Evolutionary conservation across 331 rosid species (phyloP).

Genomic region (Erythrophleum ivorense): DNA sequence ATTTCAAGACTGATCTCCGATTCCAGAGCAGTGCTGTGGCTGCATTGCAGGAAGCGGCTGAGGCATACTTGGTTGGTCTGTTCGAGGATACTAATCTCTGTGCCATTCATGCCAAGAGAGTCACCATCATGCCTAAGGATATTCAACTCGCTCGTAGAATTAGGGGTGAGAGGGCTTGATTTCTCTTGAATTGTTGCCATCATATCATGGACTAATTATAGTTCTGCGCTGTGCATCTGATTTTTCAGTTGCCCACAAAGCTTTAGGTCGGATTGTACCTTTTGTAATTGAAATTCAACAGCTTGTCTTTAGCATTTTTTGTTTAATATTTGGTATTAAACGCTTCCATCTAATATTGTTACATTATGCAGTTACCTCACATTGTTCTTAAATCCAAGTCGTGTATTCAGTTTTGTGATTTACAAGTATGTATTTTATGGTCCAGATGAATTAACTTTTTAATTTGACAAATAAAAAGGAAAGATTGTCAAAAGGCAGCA

Average conservation of each 20-base stretch:
- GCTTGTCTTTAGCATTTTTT: not conserved
- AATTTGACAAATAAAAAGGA: not conserved
- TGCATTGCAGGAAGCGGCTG: slow-evolving; percentile 68
- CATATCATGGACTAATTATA: not conserved
- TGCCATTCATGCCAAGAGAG: slow-evolving; percentile 58
- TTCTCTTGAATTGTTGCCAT: not conserved
- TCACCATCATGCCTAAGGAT: slow-evolving; percentile 80
- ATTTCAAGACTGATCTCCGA: slow-evolving; percentile 69
- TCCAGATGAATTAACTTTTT: not conserved
- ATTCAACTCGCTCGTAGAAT: slow-evolving; percentile 73
- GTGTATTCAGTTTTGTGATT: not conserved
- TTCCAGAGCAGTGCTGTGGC: slow-evolving; percentile 69
- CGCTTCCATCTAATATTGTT: not conserved
- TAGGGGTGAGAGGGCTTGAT: slow-evolving; percentile 68
- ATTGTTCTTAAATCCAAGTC: too few relatives aligned
- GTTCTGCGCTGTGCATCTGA: not conserved
- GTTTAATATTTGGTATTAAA: too few relatives aligned
- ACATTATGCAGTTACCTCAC: not conserved
- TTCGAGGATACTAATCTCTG: slow-evolving; percentile 75
- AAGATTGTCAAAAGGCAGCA: too few relatives aligned
- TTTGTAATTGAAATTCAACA: not conserved
- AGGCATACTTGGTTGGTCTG: slow-evolving; percentile 64
- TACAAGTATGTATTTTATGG: not conserved
- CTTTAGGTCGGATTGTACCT: too few relatives aligned
- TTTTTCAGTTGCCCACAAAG: not conserved